Evolutionary conservation across 2,329 filamentous ascomycete genomes (phyloP).

Genomic region (Truncatella angustata): DNA sequence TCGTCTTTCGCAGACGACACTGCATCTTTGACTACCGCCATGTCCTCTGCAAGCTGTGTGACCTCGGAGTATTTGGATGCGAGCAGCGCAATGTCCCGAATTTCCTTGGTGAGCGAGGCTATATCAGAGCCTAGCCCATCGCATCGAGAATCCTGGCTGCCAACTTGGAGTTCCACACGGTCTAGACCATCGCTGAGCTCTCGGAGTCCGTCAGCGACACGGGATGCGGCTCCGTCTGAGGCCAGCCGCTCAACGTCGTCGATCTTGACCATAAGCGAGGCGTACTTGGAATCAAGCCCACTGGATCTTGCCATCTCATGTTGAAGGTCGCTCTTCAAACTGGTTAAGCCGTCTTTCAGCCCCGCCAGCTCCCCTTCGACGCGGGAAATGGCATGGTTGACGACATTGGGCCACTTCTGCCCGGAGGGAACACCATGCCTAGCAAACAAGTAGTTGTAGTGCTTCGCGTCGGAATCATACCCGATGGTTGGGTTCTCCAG

Average conservation of each 20-base stretch:
- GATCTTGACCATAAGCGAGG: neutral
- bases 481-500: neutral
- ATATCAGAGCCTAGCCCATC: no score
- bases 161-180: neutral
- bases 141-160: no score
- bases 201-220: no score
- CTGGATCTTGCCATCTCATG: conserved; percentile 44
- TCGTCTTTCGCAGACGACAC: no score
- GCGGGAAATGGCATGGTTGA: neutral
- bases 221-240: no score
- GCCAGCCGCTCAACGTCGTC: neutral
- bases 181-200: no score
- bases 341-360: conserved; percentile 84
- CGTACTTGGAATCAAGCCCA: neutral
- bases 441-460: neutral
- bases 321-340: conserved; percentile 81
- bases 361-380: conserved; percentile 75
- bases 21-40: no score
- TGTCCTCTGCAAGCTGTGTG: no score
- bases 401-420: neutral
- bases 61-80: no score
- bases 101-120: no score
- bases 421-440: neutral
- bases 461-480: neutral
- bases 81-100: no score